phyloP scores from a whole-genome alignment of 2,329 filamentous ascomycete species.

The Venturiaceae sp. region DNA sequence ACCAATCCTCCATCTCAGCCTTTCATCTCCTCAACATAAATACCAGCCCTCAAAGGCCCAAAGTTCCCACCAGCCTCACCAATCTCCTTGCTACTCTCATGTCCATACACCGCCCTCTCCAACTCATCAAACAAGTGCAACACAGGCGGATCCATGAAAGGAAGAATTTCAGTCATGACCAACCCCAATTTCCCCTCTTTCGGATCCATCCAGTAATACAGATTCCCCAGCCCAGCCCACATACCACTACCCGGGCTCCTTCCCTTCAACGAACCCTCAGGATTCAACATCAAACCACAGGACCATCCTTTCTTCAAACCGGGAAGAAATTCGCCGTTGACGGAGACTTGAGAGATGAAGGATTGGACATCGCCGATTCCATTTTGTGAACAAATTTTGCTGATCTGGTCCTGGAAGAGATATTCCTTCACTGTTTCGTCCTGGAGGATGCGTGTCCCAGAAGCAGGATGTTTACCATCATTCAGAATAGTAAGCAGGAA shows the following conservation, averaged over 20 bases:
- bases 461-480: slow-evolving; percentile 49
- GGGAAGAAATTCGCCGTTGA: slow-evolving; percentile 41
- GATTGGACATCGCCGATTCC: slow-evolving; percentile 33
- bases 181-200: slow-evolving; percentile 44
- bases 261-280: slow-evolving; percentile 38
- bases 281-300: slow-evolving; percentile 9
- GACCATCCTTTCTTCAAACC: slow-evolving; percentile 13
- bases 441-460: slow-evolving; percentile 43
- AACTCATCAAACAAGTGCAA: slow-evolving; percentile 2
- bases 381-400: slow-evolving; percentile 31
- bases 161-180: slow-evolving; percentile 20
- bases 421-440: slow-evolving; percentile 45
- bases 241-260: slow-evolving; percentile 49
- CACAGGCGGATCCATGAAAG: slow-evolving; percentile 14
- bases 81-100: background rate
- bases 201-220: slow-evolving; percentile 54
- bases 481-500: slow-evolving; percentile 55
- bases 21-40: no score
- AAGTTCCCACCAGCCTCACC: background rate
- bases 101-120: slow-evolving; percentile 3
- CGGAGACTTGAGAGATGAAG: slow-evolving; percentile 26
- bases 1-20: no score
- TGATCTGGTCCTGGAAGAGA: slow-evolving; percentile 57
- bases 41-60: no score
- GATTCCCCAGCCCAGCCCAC: slow-evolving; percentile 54